A percentile compares a stretch with the other conserved stretches of the same genome.
phyloP scores from a whole-genome alignment of 306 rosid species.

The Argentina anserina region DNA sequence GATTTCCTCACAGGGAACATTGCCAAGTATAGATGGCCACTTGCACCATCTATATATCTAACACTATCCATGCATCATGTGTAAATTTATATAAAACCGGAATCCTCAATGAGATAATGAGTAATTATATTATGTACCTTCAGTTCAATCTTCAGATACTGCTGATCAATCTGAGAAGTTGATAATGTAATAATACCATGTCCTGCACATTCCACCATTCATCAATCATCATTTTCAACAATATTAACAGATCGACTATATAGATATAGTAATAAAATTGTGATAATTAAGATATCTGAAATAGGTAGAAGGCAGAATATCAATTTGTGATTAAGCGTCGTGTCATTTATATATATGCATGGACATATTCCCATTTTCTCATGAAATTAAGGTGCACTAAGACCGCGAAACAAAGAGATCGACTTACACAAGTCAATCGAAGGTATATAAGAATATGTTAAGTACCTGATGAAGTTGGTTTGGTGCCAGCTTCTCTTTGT shows the following conservation, averaged over 20 bases:
- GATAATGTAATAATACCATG: conserved; percentile 10
- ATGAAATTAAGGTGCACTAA: not conserved
- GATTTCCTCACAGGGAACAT: conserved; percentile 18
- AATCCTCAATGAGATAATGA: not conserved
- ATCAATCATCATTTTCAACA: not conserved
- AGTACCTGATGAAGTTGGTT: conserved; percentile 7
- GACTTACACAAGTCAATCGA: not conserved
- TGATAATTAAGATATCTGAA: not conserved
- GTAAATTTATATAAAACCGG: not conserved
- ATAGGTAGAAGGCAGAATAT: not conserved
- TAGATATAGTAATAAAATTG: not conserved
- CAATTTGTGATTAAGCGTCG: not conserved
- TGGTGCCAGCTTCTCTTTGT: not conserved
- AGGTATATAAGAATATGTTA: not conserved
- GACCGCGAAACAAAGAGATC: not conserved
- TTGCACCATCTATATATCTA: not conserved
- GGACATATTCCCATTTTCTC: not conserved
- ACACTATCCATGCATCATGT: not conserved
- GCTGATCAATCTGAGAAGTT: conserved; percentile 23
- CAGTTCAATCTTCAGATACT: conserved; percentile 11
- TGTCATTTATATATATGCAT: not conserved
- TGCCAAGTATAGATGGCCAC: conserved; percentile 8
- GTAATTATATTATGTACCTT: conserved; percentile 31
- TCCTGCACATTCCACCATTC: conserved; percentile 36
- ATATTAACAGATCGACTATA: not conserved